These are phyloP conservation scores for Penicillium sp. DNA, from an alignment of 2,329 filamentous ascomycete genomes.

Conservation along the genomic window DNA sequence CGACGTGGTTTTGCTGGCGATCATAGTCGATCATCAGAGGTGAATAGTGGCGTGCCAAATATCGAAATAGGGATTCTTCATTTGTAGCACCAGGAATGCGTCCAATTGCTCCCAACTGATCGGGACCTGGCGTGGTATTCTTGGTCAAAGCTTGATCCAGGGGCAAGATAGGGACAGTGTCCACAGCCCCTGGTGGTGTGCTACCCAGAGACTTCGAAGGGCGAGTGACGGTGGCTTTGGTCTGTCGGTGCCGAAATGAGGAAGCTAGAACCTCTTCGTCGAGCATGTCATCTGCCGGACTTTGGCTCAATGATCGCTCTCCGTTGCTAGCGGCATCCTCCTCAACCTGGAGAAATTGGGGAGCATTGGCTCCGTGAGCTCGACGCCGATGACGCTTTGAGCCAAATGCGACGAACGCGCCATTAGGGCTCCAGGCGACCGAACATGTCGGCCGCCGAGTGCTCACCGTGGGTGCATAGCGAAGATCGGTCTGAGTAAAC, in stretches of 20 bases:
- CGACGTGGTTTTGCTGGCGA: slow-evolving; percentile 20
- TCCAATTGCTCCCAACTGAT: slow-evolving; percentile 53
- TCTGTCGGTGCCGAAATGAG: slow-evolving; percentile 48
- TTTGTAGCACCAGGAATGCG: slow-evolving; percentile 48
- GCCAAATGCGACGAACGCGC: slow-evolving; percentile 56
- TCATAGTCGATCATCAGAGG: slow-evolving; percentile 34
- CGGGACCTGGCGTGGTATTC: slow-evolving; percentile 39
- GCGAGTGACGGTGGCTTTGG: slow-evolving; percentile 47
- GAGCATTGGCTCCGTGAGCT: slow-evolving; percentile 40
- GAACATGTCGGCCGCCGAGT: slow-evolving; percentile 59
- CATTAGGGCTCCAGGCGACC: slow-evolving; percentile 58
- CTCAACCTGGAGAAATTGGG: slow-evolving; percentile 42
- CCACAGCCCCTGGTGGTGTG: slow-evolving; percentile 53
- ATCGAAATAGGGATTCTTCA: slow-evolving; percentile 42
- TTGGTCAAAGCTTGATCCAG: slow-evolving; percentile 53
- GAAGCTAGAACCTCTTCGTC: slow-evolving; percentile 57
- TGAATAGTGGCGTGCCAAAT: slow-evolving; percentile 46
- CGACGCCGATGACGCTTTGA: slow-evolving; percentile 52
- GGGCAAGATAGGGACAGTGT: slow-evolving; percentile 49
- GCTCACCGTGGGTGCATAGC: slow-evolving; percentile 59
- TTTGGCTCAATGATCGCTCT: slow-evolving; percentile 51
- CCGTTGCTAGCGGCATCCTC: slow-evolving; percentile 47
- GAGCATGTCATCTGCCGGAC: slow-evolving; percentile 57
- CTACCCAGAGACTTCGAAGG: slow-evolving; percentile 55
- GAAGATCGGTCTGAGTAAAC: slow-evolving; percentile 64